These are phyloP conservation scores for Malassezia arunalokei DNA, from an alignment of 1,284 basidiomycete species.

Conservation along the genomic window DNA sequence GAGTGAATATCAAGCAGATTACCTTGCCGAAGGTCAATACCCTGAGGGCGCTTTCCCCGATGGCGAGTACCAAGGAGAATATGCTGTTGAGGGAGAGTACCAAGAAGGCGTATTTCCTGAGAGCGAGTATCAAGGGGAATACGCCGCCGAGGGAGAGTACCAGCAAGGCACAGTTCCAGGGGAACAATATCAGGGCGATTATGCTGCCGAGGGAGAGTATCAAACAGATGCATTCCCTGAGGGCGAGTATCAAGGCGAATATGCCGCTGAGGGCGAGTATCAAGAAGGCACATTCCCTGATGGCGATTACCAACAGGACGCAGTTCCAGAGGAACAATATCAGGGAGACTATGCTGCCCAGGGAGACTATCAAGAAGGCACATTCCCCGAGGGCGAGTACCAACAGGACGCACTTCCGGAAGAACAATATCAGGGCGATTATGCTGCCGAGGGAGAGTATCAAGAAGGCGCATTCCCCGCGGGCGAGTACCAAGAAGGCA, in stretches of 20 bases:
- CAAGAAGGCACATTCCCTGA: not conserved
- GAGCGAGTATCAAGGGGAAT: conserved; percentile 4
- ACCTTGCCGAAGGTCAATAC: not conserved
- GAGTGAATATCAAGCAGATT: not conserved
- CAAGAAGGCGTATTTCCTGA: not conserved
- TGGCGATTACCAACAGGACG: conserved; percentile 3
- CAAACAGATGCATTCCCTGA: not conserved
- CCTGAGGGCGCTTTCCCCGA: not conserved
- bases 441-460: conserved; percentile 11
- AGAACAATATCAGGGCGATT: conserved; percentile 1
- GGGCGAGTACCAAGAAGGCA: not conserved
- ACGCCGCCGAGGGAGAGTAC: not conserved
- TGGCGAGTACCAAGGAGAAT: not conserved
- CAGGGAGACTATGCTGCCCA: not conserved
- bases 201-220: not conserved
- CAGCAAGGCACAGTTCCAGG: not conserved
- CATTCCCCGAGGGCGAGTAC: not conserved
- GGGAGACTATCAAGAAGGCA: not conserved
- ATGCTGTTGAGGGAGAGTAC: conserved; percentile 2
- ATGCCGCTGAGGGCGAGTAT: not conserved
- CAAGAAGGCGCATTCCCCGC: conserved; percentile 3
- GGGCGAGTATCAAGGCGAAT: conserved; percentile 4
- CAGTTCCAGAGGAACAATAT: not conserved
- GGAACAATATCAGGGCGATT: not conserved
- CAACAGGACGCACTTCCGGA: not conserved